Conservation (phyloP, 2,329 filamentous ascomycete species). For the Xenosphaeropsis pyriputrescens region DNA sequence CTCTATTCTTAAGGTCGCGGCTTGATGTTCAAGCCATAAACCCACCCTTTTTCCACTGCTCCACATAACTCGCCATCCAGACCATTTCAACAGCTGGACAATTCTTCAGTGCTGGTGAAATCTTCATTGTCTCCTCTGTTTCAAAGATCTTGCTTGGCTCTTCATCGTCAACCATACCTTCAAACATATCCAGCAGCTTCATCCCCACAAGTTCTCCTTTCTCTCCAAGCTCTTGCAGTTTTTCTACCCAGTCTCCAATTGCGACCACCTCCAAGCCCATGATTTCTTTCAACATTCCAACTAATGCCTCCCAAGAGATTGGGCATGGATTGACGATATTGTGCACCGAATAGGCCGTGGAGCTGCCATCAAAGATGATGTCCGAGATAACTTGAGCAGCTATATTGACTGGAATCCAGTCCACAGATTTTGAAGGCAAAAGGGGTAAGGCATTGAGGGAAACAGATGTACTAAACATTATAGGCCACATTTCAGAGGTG, state of each 20-base stretch:
- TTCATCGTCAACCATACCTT: conserved; percentile 7
- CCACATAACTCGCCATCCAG: conserved; percentile 9
- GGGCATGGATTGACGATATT: conserved; percentile 14
- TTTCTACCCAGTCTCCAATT: conserved; percentile 9
- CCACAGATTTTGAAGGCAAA: too few relatives aligned
- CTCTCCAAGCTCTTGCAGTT: conserved; percentile 4
- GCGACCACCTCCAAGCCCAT: conserved; percentile 3
- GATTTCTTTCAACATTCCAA: conserved; percentile 5
- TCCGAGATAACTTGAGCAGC: too few relatives aligned
- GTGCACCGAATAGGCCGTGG: conserved; percentile 6
- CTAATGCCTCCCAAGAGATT: conserved; percentile 7
- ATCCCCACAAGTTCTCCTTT: conserved; percentile 8
- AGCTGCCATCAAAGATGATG: too few relatives aligned
- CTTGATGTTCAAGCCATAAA: conserved; percentile 3
- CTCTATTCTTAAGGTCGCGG: too few relatives aligned
- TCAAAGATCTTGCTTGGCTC: conserved; percentile 7
- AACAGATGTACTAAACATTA: conserved; percentile 9
- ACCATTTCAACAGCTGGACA: conserved; percentile 7
- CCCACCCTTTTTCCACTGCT: conserved; percentile 9
- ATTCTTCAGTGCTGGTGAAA: conserved; percentile 7
- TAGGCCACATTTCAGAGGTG: conserved; percentile 13
- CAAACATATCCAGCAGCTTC: conserved; percentile 11
- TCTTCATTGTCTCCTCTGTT: conserved; percentile 7
- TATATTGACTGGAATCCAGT: too few relatives aligned
- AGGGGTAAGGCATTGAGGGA: conserved; percentile 3